Conservation (phyloP, 2,329 filamentous ascomycete species). For the Tolypocladium endophyticum region DNA sequence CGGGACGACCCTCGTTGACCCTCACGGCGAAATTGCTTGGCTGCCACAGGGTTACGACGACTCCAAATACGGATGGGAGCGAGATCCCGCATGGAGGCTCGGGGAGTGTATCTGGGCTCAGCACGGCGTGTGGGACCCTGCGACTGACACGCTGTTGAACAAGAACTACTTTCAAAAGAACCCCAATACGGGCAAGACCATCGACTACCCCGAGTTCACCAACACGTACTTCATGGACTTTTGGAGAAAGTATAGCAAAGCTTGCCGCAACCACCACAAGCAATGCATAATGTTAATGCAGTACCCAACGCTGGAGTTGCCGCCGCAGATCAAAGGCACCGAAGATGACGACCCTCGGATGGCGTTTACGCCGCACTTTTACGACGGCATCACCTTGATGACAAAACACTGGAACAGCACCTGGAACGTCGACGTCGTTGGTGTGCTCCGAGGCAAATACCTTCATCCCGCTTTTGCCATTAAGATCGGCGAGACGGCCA, state of each 20-base stretch:
- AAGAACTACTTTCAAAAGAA: slow-evolving; percentile 84
- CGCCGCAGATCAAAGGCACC: slow-evolving; percentile 78
- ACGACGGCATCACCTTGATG: slow-evolving; percentile 92
- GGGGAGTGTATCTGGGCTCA: slow-evolving; percentile 97
- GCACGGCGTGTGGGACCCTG: slow-evolving; percentile 87
- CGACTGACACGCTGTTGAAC: slow-evolving; percentile 62
- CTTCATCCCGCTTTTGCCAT: slow-evolving; percentile 82
- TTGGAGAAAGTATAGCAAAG: slow-evolving; percentile 65
- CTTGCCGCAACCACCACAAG: slow-evolving; percentile 65
- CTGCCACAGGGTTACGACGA: slow-evolving; percentile 76
- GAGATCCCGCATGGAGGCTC: slow-evolving; percentile 79
- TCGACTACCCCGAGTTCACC: slow-evolving; percentile 80
- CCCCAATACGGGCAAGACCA: slow-evolving; percentile 58
- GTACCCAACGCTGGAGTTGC: slow-evolving; percentile 83
- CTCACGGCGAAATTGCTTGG: slow-evolving; percentile 79
- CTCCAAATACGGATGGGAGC: slow-evolving; percentile 77
- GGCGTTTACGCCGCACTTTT: slow-evolving; percentile 91
- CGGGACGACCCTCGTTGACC: slow-evolving; percentile 73
- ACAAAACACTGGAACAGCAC: slow-evolving; percentile 98
- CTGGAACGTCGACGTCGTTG: slow-evolving; percentile 95
- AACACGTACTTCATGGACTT: slow-evolving; percentile 86
- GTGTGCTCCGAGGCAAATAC: slow-evolving; percentile 81
- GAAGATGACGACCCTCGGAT: slow-evolving; percentile 80
- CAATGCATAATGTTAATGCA: slow-evolving; percentile 84
- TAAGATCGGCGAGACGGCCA: slow-evolving; percentile 85